Evolutionary conservation across 768 basidiomycete species (phyloP), one percentile per base, ranked within the genome.

Genomic region (Pleurotus tuoliensis): DNA sequence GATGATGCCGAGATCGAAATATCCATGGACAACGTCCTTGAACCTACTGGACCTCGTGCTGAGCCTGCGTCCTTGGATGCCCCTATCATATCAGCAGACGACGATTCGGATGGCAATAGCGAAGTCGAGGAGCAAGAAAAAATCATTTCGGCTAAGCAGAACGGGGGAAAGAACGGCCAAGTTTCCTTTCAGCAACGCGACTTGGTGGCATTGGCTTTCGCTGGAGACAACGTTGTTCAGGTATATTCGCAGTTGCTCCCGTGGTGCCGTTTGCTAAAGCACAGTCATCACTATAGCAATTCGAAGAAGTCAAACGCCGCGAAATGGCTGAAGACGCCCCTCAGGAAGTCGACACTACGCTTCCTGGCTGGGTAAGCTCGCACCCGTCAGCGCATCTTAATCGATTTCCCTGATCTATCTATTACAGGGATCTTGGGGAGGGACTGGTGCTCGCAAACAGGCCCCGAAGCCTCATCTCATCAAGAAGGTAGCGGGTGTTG

Each of bases 191-290:
- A 90, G 67, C 96, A 98, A 69, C 80, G 92, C 39, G 94, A 98
- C 61, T 77, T 98, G 11, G 94, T 99, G 11, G 91, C 94, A 1
- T 84, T 86, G 55, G 97, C 97, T 0, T 99, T 99, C 74, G 96
- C 95, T 1, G 95, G 94, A 2, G 97, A 99, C 69, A 92, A 98
- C 61, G 96, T 98, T 30, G 86, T 97, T 5, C 86, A 90, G 72
- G 93, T 93, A 64, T 34, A 85, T 66, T 20, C 16, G 39, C 9
- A 20, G 16, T 11, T 54, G 18, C 57, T 3, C 56, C 5, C 16
- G 16, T 24, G 47, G 52, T 24, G 15, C 2, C 34, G 9, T 9
- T 39, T 53, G 22, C 46, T 48, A 8, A 27, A n/a, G 38, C 47
- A 34, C 40, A 46, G 56, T 47, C 53, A 24, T 55, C 49, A 22